phyloP scores from a whole-genome alignment of 139 green algal species.

The Chlamydomonas urium region DNA sequence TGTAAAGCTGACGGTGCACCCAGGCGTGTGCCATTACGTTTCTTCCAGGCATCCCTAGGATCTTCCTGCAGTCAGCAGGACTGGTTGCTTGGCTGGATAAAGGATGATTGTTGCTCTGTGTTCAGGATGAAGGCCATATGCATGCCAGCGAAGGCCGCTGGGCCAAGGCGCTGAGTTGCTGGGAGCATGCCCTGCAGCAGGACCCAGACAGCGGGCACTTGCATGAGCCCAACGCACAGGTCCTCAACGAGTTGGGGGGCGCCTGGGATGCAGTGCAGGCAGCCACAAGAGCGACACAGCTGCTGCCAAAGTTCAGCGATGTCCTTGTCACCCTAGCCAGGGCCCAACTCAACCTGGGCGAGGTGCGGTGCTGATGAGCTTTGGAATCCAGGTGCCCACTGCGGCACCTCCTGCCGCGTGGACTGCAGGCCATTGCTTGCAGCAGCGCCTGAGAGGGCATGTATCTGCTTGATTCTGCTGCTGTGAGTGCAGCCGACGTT shows the following conservation, averaged over 20 bases:
- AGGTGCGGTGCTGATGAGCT: neutral
- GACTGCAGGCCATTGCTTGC: neutral
- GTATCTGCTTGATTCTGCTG: neutral
- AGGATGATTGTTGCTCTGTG: no score
- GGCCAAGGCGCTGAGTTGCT: slow-evolving; percentile 6
- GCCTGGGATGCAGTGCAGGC: slow-evolving; percentile 34
- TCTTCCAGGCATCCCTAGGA: neutral
- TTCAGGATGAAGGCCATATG: neutral
- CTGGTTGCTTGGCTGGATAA: no score
- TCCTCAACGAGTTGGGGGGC: slow-evolving; percentile 19
- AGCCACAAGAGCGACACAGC: slow-evolving; percentile 18
- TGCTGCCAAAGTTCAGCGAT: slow-evolving; percentile 23
- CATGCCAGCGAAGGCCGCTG: neutral
- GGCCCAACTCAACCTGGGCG: slow-evolving; percentile 34
- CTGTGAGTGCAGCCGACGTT: neutral
- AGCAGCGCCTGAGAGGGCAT: neutral
- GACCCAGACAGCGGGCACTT: slow-evolving; percentile 3
- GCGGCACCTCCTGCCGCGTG: neutral
- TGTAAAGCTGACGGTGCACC: neutral
- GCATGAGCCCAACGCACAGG: slow-evolving; percentile 24
- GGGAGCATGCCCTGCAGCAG: slow-evolving; percentile 18
- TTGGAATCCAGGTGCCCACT: slow-evolving; percentile 1
- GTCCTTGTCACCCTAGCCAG: slow-evolving; percentile 32
- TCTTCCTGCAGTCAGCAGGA: no score
- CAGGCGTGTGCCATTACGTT: neutral